phyloP scores from a whole-genome alignment of 2,329 filamentous ascomycete genomes.

The Penicillium sp. region DNA sequence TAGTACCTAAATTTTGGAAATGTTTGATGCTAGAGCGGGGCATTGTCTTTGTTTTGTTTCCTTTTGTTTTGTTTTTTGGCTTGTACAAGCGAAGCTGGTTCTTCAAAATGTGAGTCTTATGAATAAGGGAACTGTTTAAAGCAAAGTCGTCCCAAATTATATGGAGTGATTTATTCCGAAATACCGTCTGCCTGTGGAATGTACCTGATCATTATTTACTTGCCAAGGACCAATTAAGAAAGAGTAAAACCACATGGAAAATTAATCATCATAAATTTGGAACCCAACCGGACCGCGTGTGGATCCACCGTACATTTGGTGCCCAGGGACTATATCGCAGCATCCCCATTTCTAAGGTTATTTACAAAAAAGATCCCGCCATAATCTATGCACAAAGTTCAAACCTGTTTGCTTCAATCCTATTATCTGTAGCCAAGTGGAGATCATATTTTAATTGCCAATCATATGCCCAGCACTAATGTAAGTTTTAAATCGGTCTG shows the following conservation, averaged over 20 bases:
- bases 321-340: too few relatives aligned
- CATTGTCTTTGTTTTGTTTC: neutral
- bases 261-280: too few relatives aligned
- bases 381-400: neutral
- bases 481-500: neutral
- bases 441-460: neutral
- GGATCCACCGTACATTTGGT: too few relatives aligned
- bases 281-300: too few relatives aligned
- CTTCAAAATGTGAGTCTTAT: neutral
- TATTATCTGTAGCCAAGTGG: conserved; percentile 1
- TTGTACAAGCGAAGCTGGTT: neutral
- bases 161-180: too few relatives aligned
- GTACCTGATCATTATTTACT: too few relatives aligned
- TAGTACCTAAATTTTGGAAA: neutral
- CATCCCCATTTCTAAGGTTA: too few relatives aligned
- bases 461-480: neutral
- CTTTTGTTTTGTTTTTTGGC: neutral
- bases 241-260: too few relatives aligned
- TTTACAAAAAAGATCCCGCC: too few relatives aligned
- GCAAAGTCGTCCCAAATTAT: too few relatives aligned
- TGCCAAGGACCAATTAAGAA: too few relatives aligned
- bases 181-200: too few relatives aligned
- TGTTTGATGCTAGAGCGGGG: neutral
- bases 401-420: neutral
- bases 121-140: neutral